These are phyloP conservation scores for Acidiella bohemica DNA, from an alignment of 495 filamentous ascomycete species.

Conservation along the genomic window DNA sequence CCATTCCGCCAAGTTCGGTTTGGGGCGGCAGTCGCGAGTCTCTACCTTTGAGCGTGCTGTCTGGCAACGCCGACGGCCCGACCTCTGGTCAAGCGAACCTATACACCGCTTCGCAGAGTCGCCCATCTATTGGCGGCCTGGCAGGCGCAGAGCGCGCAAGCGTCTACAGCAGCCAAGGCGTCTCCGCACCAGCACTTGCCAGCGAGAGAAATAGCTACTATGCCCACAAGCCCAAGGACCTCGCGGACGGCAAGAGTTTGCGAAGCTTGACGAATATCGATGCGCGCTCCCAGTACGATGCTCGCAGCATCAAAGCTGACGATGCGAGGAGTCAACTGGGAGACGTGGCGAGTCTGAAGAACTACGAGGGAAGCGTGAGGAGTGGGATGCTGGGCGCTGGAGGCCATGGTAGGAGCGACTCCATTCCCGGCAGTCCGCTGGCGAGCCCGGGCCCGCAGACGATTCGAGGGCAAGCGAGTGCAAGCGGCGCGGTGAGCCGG, in stretches of 20 bases:
- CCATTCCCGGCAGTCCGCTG: slow-evolving; percentile 56
- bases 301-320: slow-evolving; percentile 16
- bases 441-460: slow-evolving; percentile 39
- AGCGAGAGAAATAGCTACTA: slow-evolving; percentile 77
- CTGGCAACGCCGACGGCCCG: slow-evolving; percentile 49
- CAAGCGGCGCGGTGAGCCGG: slow-evolving; percentile 41
- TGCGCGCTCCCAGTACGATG: slow-evolving; percentile 20
- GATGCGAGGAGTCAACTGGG: slow-evolving; percentile 14
- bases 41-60: slow-evolving; percentile 77
- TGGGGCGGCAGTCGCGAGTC: slow-evolving; percentile 85
- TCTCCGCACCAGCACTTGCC: slow-evolving; percentile 41
- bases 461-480: slow-evolving; percentile 24
- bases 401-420: slow-evolving; percentile 72
- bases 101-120: slow-evolving; percentile 34
- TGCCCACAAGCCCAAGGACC: slow-evolving; percentile 41
- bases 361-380: slow-evolving; percentile 49
- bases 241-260: slow-evolving; percentile 13
- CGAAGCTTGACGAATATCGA: slow-evolving; percentile 17
- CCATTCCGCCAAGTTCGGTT: slow-evolving; percentile 77
- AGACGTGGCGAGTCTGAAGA: slow-evolving; percentile 60
- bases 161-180: slow-evolving; percentile 65
- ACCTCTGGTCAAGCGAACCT: slow-evolving; percentile 26
- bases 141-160: slow-evolving; percentile 67
- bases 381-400: slow-evolving; percentile 60
- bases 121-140: slow-evolving; percentile 45